Base-by-base conservation (phyloP, 2,329 filamentous ascomycete species). In the Magnaporthiopsis incrustans region DNA sequence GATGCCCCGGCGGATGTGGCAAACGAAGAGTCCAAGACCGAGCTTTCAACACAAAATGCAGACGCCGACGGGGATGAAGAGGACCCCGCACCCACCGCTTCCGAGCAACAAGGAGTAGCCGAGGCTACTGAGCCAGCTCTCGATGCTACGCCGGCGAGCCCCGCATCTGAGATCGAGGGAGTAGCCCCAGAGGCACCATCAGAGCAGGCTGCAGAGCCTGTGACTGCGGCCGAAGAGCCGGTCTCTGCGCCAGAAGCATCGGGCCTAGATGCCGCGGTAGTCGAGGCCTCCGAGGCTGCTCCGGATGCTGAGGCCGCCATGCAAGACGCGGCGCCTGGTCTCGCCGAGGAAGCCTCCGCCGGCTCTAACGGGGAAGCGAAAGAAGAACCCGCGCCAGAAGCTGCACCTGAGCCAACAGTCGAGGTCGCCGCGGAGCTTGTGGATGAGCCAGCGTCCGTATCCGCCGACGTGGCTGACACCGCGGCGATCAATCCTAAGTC, bases 1-100 rank as follows among this genome's bases (percentile, higher is more conserved):
- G 44, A 10, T 22, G 76, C 77, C 59, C 81, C 77, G 22, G 78
- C 77, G 0, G 76, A 77, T 66, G 80, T 81, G 4, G 75, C 0
- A 75, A 79, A 63, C 4, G 44, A 26, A 25, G 60, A 61, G 60
- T 26, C 26, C 38, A 33, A 25, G n/a, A 50, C n/a, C 27, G 63
- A 68, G 56, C 38, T 27, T 2, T 53, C 44, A 6, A 2, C n/a
- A 11, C 22, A n/a, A 11, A 25, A n/a, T n/a, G 44, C 4, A 22
- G 22, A 53, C 4, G 8, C 44, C 22, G 44, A 53, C 5, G 44
- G 11, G n/a, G 10, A 2, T 22, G n/a, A 53, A 11, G 44, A n/a
- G 44, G 44, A 25, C 44, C n/a, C 22, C 10, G 44, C 44, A 6
- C 2, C 44, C 10, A 14, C 30, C 30, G 30, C n/a, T 22, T 3